These are phyloP conservation scores for Cladosporium halotolerans DNA, from an alignment of 2,329 filamentous ascomycete genomes.

Conservation along the genomic window DNA sequence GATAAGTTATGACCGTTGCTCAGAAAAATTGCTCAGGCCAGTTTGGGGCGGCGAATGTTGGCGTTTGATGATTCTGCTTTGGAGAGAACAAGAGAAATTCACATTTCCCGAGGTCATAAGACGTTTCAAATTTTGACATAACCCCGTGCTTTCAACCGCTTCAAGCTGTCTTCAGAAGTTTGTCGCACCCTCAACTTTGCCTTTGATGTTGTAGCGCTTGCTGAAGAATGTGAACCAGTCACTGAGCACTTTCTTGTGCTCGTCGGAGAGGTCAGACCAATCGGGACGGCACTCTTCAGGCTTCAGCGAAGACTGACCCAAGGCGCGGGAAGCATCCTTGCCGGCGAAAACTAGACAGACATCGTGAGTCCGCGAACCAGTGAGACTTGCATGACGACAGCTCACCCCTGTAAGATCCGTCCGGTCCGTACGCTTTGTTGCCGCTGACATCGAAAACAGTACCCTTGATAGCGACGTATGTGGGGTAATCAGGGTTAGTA, in stretches of 20 bases:
- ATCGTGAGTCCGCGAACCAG: background rate
- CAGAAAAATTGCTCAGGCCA: background rate
- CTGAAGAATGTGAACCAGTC: constrained; percentile 97
- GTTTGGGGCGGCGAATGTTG: background rate
- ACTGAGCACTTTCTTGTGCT: constrained; percentile 75
- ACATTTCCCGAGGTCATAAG: background rate
- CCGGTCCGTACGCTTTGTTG: constrained; percentile 78
- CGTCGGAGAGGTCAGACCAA: constrained; percentile 75
- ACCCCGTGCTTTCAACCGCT: background rate
- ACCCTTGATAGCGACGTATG: constrained; percentile 63
- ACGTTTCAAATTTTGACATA: background rate
- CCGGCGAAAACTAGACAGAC: constrained; percentile 81
- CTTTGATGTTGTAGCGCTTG: constrained; percentile 91
- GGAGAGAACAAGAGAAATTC: background rate
- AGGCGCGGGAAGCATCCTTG: constrained; percentile 88
- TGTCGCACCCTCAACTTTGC: constrained; percentile 38
- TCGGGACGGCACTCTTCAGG: constrained; percentile 74
- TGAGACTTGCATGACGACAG: background rate
- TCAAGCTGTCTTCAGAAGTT: constrained; percentile 16
- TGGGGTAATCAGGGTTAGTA: constrained; percentile 54
- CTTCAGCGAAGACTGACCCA: constrained; percentile 82
- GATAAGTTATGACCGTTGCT: background rate
- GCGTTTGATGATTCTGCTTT: constrained; percentile 1
- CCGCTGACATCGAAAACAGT: constrained; percentile 90
- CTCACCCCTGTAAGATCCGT: constrained; percentile 79